phyloP scores from a whole-genome alignment of 2,329 filamentous ascomycete species.

The Apiospora phragmitis region DNA sequence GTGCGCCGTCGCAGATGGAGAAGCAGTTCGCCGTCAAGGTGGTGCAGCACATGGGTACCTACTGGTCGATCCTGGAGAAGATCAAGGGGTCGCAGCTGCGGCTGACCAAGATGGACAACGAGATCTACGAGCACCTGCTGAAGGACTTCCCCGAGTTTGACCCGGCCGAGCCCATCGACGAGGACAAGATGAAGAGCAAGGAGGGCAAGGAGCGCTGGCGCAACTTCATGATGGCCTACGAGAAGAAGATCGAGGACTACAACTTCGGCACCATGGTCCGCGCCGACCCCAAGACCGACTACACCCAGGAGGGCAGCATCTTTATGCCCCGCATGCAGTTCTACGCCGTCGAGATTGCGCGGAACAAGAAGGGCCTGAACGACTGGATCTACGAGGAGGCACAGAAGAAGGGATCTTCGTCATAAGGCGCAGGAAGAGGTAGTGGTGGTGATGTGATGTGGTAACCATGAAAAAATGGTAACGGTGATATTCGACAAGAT shows the following conservation, averaged over 20 bases:
- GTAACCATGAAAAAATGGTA: neutral
- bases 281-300: conserved; percentile 75
- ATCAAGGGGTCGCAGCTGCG: conserved; percentile 85
- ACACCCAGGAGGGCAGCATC: conserved; percentile 85
- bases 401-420: conserved; percentile 46
- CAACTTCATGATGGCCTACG: conserved; percentile 89
- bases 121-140: conserved; percentile 88
- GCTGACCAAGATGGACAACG: conserved; percentile 91
- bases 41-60: conserved; percentile 94
- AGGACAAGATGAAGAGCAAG: conserved; percentile 98
- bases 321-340: conserved; percentile 78
- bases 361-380: conserved; percentile 87
- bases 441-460: neutral
- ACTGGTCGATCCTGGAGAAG: conserved; percentile 94
- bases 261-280: conserved; percentile 97
- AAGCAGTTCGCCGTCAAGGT: conserved; percentile 99
- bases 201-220: conserved; percentile 91
- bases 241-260: conserved; percentile 94
- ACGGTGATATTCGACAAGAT: neutral
- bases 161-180: conserved; percentile 75
- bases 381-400: conserved; percentile 95
- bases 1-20: conserved; percentile 69
- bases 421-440: neutral
- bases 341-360: conserved; percentile 74
- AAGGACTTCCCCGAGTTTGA: conserved; percentile 92